Conservation (phyloP, 441 rosid species). For the Theobroma grandiflorum region DNA sequence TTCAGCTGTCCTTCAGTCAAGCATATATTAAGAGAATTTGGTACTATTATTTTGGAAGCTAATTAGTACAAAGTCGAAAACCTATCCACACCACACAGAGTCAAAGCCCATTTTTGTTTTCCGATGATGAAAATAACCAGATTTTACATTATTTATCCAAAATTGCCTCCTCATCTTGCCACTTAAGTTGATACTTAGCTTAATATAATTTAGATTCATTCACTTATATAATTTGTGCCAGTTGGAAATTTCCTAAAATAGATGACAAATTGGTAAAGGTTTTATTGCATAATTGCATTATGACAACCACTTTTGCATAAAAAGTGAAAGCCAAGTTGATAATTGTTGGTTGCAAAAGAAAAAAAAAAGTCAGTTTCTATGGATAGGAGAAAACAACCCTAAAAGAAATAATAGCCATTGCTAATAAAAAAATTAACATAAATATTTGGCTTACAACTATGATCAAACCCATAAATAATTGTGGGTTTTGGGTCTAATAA, state of each 20-base stretch:
- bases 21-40: not conserved
- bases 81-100: not conserved
- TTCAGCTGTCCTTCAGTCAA: not conserved
- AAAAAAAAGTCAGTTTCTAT: not conserved
- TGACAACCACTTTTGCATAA: not conserved
- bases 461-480: not conserved
- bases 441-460: no score
- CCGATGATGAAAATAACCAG: not conserved
- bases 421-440: not conserved
- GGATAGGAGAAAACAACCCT: not conserved
- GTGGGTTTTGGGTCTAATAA: not conserved
- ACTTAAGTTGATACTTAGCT: not conserved
- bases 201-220: no score
- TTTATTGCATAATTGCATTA: not conserved
- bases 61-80: not conserved
- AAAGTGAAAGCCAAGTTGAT: not conserved
- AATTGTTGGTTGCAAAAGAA: not conserved
- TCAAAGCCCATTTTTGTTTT: not conserved
- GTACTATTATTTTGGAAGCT: not conserved
- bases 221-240: no score
- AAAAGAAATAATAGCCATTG: not conserved
- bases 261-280: not conserved
- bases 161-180: not conserved
- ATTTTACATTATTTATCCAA: not conserved
- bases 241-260: not conserved